These are phyloP conservation scores for Aechmea fasciata DNA, from an alignment of 176 grass and related monocot species.

Conservation along the genomic window DNA sequence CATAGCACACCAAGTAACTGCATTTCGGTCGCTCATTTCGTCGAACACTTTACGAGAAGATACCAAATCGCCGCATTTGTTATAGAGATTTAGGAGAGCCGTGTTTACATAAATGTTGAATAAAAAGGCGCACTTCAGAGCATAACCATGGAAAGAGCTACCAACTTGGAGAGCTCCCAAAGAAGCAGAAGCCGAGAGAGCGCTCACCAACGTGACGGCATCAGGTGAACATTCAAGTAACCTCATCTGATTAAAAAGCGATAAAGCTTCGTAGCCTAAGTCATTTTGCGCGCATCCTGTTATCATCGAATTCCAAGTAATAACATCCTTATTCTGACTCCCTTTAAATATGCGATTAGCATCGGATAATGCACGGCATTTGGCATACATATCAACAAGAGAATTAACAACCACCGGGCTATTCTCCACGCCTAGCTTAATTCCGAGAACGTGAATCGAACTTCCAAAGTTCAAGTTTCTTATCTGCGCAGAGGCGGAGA, in stretches of 20 bases:
- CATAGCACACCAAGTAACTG: slow-evolving; percentile 72
- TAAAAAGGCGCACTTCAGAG: slow-evolving; percentile 35
- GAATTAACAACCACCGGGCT: slow-evolving; percentile 37
- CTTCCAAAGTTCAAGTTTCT: slow-evolving; percentile 29
- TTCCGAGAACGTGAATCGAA: slow-evolving; percentile 36
- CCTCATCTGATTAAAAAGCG: slow-evolving; percentile 48
- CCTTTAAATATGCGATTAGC: slow-evolving; percentile 33
- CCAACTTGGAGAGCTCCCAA: slow-evolving; percentile 40
- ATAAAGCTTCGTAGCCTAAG: slow-evolving; percentile 32
- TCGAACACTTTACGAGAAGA: slow-evolving; percentile 38
- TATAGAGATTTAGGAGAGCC: slow-evolving; percentile 61
- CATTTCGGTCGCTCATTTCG: slow-evolving; percentile 44
- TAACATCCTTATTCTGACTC: slow-evolving; percentile 38
- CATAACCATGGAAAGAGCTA: slow-evolving; percentile 45
- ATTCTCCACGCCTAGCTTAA: slow-evolving; percentile 30
- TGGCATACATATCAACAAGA: slow-evolving; percentile 54
- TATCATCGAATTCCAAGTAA: slow-evolving; percentile 58
- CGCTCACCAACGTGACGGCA: slow-evolving; percentile 47
- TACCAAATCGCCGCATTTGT: slow-evolving; percentile 45
- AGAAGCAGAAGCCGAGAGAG: slow-evolving; percentile 41
- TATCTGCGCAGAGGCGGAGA: slow-evolving; percentile 49
- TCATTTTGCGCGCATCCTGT: slow-evolving; percentile 50
- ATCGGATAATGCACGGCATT: slow-evolving; percentile 34
- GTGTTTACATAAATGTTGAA: slow-evolving; percentile 49
- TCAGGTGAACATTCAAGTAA: slow-evolving; percentile 31